Evolutionary conservation across 768 basidiomycete species (phyloP).

Genomic region (Chalciporus piperatus): DNA sequence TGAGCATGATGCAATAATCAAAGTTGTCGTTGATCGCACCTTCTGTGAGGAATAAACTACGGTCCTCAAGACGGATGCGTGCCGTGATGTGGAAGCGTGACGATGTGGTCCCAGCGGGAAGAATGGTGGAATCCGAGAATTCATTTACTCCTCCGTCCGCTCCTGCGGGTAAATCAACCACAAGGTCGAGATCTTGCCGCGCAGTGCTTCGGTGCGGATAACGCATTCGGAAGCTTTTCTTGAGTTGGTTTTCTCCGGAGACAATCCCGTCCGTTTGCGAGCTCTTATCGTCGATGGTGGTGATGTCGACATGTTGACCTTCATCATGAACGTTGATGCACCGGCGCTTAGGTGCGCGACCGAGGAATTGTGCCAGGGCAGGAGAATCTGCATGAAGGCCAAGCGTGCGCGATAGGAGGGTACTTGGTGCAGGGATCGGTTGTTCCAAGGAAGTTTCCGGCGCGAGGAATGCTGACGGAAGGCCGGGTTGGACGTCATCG

Average conservation of each 20-base stretch:
- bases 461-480: neutral
- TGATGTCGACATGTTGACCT: conserved; percentile 35
- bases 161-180: conserved; percentile 7
- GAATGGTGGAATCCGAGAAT: neutral
- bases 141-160: neutral
- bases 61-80: conserved; percentile 42
- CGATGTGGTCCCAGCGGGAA: conserved; percentile 18
- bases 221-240: conserved; percentile 34
- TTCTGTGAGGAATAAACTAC: conserved; percentile 42
- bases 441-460: conserved; percentile 6
- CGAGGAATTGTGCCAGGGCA: conserved; percentile 49
- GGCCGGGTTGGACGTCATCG: conserved; percentile 19
- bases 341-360: conserved; percentile 41
- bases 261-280: neutral
- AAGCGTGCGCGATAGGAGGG: conserved; percentile 45
- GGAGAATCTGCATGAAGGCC: conserved; percentile 52
- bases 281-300: conserved; percentile 8
- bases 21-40: conserved; percentile 26
- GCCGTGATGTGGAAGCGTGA: conserved; percentile 47
- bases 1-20: conserved; percentile 4
- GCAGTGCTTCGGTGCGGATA: conserved; percentile 42
- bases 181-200: conserved; percentile 36
- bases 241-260: neutral
- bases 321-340: conserved; percentile 38
- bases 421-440: conserved; percentile 24